Conservation (phyloP, 2,329 filamentous ascomycete genomes). For the Cytospora chrysosperma region DNA sequence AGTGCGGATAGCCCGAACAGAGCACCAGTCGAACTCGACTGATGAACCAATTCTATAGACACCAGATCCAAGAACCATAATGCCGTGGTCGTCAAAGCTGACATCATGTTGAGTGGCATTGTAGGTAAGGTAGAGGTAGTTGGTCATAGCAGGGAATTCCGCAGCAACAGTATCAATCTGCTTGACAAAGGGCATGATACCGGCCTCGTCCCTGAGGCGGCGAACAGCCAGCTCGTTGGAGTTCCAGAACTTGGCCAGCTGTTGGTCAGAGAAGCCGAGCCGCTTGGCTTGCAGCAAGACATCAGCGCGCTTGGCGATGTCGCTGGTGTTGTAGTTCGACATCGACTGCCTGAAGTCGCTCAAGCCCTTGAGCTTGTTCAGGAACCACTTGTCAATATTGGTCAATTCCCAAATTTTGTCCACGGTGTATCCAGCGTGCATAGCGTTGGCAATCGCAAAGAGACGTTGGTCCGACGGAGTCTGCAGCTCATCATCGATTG, state of each 20-base stretch:
- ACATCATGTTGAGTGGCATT: conserved; percentile 87
- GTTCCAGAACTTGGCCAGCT: conserved; percentile 90
- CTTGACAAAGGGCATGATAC: conserved; percentile 88
- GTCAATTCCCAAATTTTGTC: conserved; percentile 98
- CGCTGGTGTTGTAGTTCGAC: conserved; percentile 62
- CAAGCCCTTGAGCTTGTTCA: conserved; percentile 85
- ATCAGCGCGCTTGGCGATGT: conserved; percentile 61
- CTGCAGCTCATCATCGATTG: conserved; percentile 92
- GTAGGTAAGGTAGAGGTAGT: conserved; percentile 96
- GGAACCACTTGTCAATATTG: conserved; percentile 98
- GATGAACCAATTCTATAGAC: conserved; percentile 97
- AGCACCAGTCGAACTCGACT: conserved; percentile 99
- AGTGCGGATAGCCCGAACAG: conserved; percentile 88
- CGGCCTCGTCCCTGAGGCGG: conserved; percentile 77
- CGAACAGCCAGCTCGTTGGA: conserved; percentile 92
- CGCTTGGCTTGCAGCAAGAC: conserved; percentile 84
- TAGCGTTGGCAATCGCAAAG: conserved; percentile 96
- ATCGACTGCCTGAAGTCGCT: conserved; percentile 85
- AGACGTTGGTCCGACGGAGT: conserved; percentile 96
- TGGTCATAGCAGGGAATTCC: conserved; percentile 91
- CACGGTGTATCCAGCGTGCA: conserved; percentile 89
- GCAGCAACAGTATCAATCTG: conserved; percentile 98
- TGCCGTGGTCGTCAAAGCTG: conserved; percentile 79
- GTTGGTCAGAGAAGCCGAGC: conserved; percentile 89
- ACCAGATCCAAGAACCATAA: conserved; percentile 95